A percentile compares a stretch with the other conserved stretches of the same genome.
Evolutionary conservation across 1,284 basidiomycete genomes (phyloP).

Genomic region (Schizophyllum amplum): DNA sequence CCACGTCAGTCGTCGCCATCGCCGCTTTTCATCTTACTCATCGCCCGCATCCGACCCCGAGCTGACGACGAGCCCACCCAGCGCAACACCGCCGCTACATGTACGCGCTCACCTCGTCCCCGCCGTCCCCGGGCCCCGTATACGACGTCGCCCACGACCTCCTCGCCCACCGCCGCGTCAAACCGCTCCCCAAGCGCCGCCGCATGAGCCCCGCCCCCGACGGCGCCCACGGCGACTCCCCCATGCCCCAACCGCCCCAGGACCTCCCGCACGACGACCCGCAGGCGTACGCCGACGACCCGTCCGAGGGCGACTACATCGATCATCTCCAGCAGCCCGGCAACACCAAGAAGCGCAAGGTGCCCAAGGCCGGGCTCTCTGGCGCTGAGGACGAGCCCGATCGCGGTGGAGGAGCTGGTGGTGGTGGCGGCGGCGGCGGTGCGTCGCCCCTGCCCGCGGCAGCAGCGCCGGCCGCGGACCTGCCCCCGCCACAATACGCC

Average conservation of each 20-base stretch:
- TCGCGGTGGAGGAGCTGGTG: too few relatives aligned
- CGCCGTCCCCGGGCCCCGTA: neutral
- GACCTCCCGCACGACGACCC: constrained; percentile 54
- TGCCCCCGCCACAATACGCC: neutral
- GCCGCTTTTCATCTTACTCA: neutral
- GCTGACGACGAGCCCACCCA: neutral
- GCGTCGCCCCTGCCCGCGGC: constrained; percentile 17
- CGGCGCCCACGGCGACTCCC: constrained; percentile 11
- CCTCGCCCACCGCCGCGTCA: constrained; percentile 52
- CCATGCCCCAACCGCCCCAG: constrained; percentile 34
- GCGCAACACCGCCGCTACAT: neutral
- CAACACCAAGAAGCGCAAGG: constrained; percentile 82
- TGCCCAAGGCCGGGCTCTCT: constrained; percentile 38
- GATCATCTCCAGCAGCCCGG: constrained; percentile 66
- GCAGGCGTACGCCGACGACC: constrained; percentile 43
- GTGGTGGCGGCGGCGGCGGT: constrained; percentile 13
- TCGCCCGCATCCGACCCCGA: neutral
- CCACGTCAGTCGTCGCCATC: neutral
- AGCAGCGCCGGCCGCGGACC: neutral
- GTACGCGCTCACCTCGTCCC: neutral
- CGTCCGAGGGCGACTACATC: constrained; percentile 48
- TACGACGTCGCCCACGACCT: constrained; percentile 46
- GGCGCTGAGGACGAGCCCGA: constrained; percentile 28
- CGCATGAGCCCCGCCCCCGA: constrained; percentile 27
- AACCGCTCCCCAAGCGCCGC: constrained; percentile 69